Evolutionary conservation across 2,329 filamentous ascomycete genomes (phyloP).

Genomic region (Mycosphaerelloides madeirae): DNA sequence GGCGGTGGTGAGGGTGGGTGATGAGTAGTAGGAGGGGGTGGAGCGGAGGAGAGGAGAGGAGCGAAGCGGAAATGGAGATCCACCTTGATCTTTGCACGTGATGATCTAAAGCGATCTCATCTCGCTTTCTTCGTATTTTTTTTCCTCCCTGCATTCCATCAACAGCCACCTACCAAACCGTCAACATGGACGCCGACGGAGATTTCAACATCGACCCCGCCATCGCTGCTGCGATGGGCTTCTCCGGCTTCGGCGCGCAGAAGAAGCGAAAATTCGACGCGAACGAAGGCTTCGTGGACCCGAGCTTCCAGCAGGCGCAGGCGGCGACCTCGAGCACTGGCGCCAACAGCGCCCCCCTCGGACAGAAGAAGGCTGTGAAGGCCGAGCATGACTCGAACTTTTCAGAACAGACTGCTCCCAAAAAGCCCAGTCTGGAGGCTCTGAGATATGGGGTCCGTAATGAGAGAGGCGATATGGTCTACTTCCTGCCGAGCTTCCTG

Average conservation of each 20-base stretch:
- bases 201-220: slow-evolving; percentile 46
- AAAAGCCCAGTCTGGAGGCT: slow-evolving; percentile 31
- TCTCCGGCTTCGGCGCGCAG: slow-evolving; percentile 62
- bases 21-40: no score
- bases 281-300: slow-evolving; percentile 48
- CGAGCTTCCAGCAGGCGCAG: slow-evolving; percentile 25
- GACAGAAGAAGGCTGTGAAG: slow-evolving; percentile 4
- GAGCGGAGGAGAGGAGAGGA: no score
- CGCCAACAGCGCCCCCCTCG: slow-evolving; percentile 26
- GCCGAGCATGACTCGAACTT: neutral
- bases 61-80: no score
- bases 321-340: slow-evolving; percentile 32
- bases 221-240: slow-evolving; percentile 67
- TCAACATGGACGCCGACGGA: slow-evolving; percentile 20
- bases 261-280: slow-evolving; percentile 67
- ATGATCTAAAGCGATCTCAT: no score
- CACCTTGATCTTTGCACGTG: no score
- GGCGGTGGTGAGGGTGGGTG: no score
- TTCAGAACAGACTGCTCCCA: neutral
- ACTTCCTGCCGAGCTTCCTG: slow-evolving; percentile 65
- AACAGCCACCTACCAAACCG: neutral
- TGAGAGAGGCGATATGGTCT: slow-evolving; percentile 58
- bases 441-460: slow-evolving; percentile 40
- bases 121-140: no score
- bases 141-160: no score